A percentile compares a stretch with the other conserved stretches of the same genome.
These are phyloP conservation scores for Aureobasidium pullulans DNA, from an alignment of 2,329 filamentous ascomycete genomes.

Conservation along the genomic window DNA sequence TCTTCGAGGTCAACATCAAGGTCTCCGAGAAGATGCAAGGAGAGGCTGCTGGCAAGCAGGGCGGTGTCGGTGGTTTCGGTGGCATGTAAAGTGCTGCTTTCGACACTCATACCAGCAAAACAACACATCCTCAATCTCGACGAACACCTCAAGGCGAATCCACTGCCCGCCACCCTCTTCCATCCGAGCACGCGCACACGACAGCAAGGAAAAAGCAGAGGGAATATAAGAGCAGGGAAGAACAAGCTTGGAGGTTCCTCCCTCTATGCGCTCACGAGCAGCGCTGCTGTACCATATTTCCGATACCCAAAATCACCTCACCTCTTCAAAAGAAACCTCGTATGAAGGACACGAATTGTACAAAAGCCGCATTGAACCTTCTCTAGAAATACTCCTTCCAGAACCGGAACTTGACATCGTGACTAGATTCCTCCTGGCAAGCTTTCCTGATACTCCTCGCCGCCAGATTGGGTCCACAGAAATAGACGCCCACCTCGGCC, in stretches of 20 bases:
- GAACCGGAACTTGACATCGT: constrained; percentile 87
- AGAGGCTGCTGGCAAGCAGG: constrained; percentile 63
- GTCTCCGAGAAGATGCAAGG: constrained; percentile 94
- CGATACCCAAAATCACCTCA: constrained; percentile 13
- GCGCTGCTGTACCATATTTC: constrained; percentile 7
- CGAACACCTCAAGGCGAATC: neutral
- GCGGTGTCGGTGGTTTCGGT: constrained; percentile 40
- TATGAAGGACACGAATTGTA: constrained; percentile 7
- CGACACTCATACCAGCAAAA: neutral
- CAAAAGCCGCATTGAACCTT: neutral
- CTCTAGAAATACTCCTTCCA: constrained; percentile 83
- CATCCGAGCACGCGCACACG: neutral
- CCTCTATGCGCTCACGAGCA: neutral
- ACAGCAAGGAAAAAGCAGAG: neutral
- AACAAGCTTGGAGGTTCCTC: neutral
- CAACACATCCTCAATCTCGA: neutral
- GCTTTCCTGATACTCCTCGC: constrained; percentile 81
- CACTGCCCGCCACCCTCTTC: constrained; percentile 6
- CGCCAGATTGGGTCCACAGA: constrained; percentile 78
- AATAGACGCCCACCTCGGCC: constrained; percentile 93
- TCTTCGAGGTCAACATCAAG: constrained; percentile 98
- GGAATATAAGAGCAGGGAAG: neutral
- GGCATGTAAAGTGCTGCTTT: constrained; percentile 14
- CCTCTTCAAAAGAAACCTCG: neutral
- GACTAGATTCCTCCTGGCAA: constrained; percentile 62